These are phyloP conservation scores for Eustoma russellianum DNA, from an alignment of 257 asterid genomes.

Conservation along the genomic window DNA sequence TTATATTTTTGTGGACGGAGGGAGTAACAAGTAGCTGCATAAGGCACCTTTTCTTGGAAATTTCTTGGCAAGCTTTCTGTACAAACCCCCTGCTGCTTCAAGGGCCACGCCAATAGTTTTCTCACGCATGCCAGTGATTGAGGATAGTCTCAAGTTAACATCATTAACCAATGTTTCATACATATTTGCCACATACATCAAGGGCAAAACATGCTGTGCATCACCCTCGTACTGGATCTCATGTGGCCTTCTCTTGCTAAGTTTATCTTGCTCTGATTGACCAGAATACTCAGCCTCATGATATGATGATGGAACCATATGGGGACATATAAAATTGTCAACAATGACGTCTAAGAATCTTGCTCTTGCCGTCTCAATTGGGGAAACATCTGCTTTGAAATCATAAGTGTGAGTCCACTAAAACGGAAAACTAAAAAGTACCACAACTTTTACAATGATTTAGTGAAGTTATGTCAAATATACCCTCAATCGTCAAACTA, in stretches of 20 bases:
- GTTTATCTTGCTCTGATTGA: constrained; percentile 22
- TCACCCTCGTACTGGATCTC: constrained; percentile 80
- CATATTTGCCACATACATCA: constrained; percentile 92
- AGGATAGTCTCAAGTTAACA: constrained; percentile 66
- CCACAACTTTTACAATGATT: too few relatives aligned
- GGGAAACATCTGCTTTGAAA: constrained; percentile 62
- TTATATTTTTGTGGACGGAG: background rate
- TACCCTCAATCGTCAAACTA: constrained; percentile 73
- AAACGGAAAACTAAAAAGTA: too few relatives aligned
- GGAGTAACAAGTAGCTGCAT: constrained; percentile 3
- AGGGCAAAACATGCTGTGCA: constrained; percentile 76
- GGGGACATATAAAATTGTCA: constrained; percentile 62
- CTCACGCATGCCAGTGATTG: constrained; percentile 73
- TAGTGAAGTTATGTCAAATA: background rate
- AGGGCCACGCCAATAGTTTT: constrained; percentile 95
- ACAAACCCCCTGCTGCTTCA: constrained; percentile 99
- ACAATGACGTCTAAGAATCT: constrained; percentile 79
- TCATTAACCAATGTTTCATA: constrained; percentile 87
- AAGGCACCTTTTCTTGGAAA: constrained; percentile 78
- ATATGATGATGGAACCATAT: constrained; percentile 55
- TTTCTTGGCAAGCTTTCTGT: constrained; percentile 85
- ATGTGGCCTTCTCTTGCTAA: constrained; percentile 27
- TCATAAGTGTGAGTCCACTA: constrained; percentile 11
- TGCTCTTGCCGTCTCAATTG: constrained; percentile 92
- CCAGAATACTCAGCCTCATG: constrained; percentile 55